Percentiles rank a stretch among this genome's conserved stretches.
These are phyloP conservation scores for Ramaria rubella DNA, from an alignment of 768 basidiomycete genomes.

Conservation along the genomic window DNA sequence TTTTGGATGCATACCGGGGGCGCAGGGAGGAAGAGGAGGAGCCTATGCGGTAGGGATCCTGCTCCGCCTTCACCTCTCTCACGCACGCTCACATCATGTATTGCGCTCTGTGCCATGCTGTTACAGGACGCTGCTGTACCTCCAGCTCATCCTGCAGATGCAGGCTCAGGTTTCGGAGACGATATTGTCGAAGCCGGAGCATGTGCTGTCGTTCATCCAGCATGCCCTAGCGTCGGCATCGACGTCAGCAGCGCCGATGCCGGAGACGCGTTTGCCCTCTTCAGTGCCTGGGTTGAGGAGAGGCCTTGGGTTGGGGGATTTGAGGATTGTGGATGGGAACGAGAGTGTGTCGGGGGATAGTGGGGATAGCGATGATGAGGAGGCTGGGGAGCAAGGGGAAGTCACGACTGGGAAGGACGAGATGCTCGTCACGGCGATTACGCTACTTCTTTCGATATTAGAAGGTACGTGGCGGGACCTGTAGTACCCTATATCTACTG, in stretches of 20 bases:
- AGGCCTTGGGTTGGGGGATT: constrained; percentile 28
- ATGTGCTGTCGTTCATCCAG: constrained; percentile 78
- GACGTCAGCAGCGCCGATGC: no score
- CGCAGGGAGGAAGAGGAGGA: constrained; percentile 31
- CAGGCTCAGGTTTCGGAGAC: constrained; percentile 59
- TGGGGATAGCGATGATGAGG: constrained; percentile 22
- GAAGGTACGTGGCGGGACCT: constrained; percentile 54
- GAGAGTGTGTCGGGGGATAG: constrained; percentile 30
- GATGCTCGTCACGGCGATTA: constrained; percentile 71
- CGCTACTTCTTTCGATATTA: constrained; percentile 73
- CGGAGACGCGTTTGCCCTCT: no score
- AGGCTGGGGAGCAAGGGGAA: constrained; percentile 37
- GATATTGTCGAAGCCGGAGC: constrained; percentile 57
- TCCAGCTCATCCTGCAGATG: constrained; percentile 80
- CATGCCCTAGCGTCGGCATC: constrained; percentile 48
- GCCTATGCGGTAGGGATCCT: constrained; percentile 41
- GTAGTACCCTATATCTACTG: not conserved
- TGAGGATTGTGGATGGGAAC: constrained; percentile 34
- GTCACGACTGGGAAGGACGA: constrained; percentile 39
- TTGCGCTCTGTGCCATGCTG: constrained; percentile 8
- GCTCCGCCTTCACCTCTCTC: no score
- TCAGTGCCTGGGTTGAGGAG: constrained; percentile 8
- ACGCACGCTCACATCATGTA: not conserved
- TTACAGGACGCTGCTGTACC: constrained; percentile 58
- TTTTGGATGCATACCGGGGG: constrained; percentile 64